Evolutionary conservation across 192 early-diverging fungal species (phyloP), one percentile per base, ranked within the genome.

Genomic region (Coemansia asiatica): DNA sequence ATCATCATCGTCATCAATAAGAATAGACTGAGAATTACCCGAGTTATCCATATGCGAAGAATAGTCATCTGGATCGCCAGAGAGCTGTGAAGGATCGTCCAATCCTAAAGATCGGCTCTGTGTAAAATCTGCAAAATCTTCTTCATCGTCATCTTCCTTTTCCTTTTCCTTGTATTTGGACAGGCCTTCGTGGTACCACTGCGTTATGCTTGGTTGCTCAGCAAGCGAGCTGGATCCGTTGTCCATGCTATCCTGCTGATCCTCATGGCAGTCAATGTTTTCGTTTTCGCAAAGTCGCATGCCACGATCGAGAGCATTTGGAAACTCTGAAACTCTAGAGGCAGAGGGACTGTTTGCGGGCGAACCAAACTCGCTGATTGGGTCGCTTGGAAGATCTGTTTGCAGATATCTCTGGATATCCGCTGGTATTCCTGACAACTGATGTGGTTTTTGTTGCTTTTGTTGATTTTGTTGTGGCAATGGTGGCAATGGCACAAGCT

Each of bases 161-260:
- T 16, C 15, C 4, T 36, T 10, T 16, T 44, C 40, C 2, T 13
- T 44, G n/a, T 21, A 60, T n/a, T 56, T 60, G 16, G 18, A 27
- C 29, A 71, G 61, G 46, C 67, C 70, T 12, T 66, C 61, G 29
- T 64, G 69, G 48, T 81, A 81, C 78, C 78, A 81, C 48, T 81
- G 78, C 5, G 78, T 75, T 26, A 72, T 67, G 10, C 67, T 49
- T 1, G 67, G 65, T 10, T 4, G 13, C 25, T 60, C 36, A 1
- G 35, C 19, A 1, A 44, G 38, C 27, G 26, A 10, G 7, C 51
- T 8, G 10, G 51, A 28, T 27, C 27, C 23, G 15, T 18, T 10
- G 26, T 23, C 51, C 15, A 44, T 2, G 40, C 40, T 44, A 44
- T 16, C 15, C 2, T 44, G 40, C 40, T 44, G 40, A 44, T 44